These are phyloP conservation scores for Coprinellus micaceus DNA, from an alignment of 768 basidiomycete species.

Conservation along the genomic window DNA sequence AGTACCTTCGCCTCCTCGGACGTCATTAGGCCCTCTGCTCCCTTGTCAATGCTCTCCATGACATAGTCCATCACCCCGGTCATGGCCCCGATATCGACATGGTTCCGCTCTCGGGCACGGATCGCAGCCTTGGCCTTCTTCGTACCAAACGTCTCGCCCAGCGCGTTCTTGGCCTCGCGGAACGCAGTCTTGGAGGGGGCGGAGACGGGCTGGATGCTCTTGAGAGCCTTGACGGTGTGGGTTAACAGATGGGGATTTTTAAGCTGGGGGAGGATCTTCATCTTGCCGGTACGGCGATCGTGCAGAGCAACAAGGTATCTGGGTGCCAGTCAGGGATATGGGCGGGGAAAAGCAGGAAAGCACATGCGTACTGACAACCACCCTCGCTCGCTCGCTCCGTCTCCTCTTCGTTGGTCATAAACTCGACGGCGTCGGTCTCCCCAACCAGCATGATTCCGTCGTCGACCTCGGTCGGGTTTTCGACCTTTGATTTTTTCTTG, in stretches of 20 bases:
- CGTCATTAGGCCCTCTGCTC: conserved; percentile 64
- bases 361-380: conserved; percentile 62
- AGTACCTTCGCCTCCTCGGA: conserved; percentile 63
- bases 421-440: conserved; percentile 83
- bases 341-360: background rate
- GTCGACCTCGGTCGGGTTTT: conserved; percentile 19
- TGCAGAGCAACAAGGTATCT: conserved; percentile 86
- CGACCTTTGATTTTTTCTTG: conserved; percentile 37
- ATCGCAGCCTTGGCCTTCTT: conserved; percentile 90
- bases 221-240: conserved; percentile 81
- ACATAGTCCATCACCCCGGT: conserved; percentile 76
- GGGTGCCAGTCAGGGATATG: conserved; percentile 3
- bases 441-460: conserved; percentile 61
- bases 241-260: conserved; percentile 65
- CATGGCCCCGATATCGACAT: conserved; percentile 87
- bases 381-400: conserved; percentile 43
- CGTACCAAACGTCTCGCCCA: conserved; percentile 92
- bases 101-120: conserved; percentile 81
- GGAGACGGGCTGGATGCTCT: conserved; percentile 51
- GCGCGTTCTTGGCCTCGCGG: conserved; percentile 62
- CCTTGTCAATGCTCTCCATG: conserved; percentile 77
- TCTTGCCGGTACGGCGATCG: conserved; percentile 69
- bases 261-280: conserved; percentile 64
- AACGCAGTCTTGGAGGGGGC: conserved; percentile 51
- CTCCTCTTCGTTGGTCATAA: conserved; percentile 62